phyloP scores from a whole-genome alignment of 1,284 basidiomycete species.

The Papiliotrema nemorosa region DNA sequence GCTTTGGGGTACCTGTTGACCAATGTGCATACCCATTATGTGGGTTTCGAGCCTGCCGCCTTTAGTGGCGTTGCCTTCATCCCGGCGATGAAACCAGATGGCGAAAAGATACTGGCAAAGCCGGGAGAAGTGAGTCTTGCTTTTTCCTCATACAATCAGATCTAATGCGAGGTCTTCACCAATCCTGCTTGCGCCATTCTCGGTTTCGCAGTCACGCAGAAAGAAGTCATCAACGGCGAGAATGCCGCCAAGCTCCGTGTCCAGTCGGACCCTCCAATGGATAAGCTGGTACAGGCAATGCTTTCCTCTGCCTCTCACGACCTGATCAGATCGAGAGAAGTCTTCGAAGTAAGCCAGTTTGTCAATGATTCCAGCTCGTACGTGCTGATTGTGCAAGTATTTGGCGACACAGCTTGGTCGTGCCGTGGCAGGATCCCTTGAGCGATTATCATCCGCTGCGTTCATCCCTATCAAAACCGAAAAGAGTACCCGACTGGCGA shows the following conservation, averaged over 20 bases:
- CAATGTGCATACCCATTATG: conserved; percentile 63
- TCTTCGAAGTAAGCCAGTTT: conserved; percentile 59
- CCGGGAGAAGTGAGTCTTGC: conserved; percentile 60
- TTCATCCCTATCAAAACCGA: conserved; percentile 50
- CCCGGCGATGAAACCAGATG: conserved; percentile 62
- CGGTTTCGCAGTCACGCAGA: conserved; percentile 63
- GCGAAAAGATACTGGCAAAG: conserved; percentile 58
- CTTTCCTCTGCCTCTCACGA: conserved; percentile 62
- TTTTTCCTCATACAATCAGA: not conserved
- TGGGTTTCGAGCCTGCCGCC: conserved; percentile 57
- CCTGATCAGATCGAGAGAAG: conserved; percentile 57
- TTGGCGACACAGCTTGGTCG: conserved; percentile 66
- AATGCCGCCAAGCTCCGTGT: conserved; percentile 74
- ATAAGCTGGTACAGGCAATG: conserved; percentile 63
- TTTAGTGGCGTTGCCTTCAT: conserved; percentile 69
- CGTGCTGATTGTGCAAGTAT: conserved; percentile 44
- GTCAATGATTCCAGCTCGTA: not conserved
- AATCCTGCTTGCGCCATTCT: conserved; percentile 67
- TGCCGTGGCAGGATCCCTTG: conserved; percentile 40
- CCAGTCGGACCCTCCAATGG: conserved; percentile 66
- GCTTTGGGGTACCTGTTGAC: conserved; percentile 77
- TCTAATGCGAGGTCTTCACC: conserved; percentile 62
- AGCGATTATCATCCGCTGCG: conserved; percentile 31
- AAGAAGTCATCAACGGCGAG: conserved; percentile 57
- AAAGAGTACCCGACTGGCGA: conserved; percentile 25